These are phyloP conservation scores for Coelastrella sp. DNA, from an alignment of 139 green algal genomes.

Conservation along the genomic window DNA sequence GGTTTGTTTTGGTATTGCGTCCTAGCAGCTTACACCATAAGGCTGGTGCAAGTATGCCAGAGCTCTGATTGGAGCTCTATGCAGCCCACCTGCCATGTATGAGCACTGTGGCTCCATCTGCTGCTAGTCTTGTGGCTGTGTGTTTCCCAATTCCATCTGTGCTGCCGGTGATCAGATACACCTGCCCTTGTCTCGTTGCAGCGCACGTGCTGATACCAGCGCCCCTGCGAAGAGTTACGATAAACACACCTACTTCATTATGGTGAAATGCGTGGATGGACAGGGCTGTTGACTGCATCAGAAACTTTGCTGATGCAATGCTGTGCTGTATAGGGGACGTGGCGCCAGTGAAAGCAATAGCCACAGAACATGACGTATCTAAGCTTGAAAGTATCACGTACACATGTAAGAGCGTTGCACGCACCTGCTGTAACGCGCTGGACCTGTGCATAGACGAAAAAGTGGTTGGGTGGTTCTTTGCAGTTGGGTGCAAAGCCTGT, in stretches of 20 bases:
- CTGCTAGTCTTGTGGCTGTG: constrained; percentile 64
- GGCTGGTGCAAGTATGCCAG: not conserved
- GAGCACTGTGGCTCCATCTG: constrained; percentile 63
- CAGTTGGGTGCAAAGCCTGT: too few relatives aligned
- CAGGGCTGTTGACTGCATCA: too few relatives aligned
- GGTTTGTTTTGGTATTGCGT: not conserved
- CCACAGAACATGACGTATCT: too few relatives aligned
- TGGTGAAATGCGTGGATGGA: not conserved
- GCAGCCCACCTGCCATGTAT: constrained; percentile 71
- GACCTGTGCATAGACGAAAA: too few relatives aligned
- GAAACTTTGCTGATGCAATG: too few relatives aligned
- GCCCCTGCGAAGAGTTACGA: not conserved
- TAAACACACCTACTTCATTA: not conserved
- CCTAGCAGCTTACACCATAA: not conserved
- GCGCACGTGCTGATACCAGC: not conserved
- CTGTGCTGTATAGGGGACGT: too few relatives aligned
- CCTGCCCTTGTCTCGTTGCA: constrained; percentile 41
- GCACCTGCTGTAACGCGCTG: too few relatives aligned
- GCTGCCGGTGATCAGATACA: constrained; percentile 66
- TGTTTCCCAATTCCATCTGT: constrained; percentile 82
- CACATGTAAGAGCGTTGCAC: too few relatives aligned
- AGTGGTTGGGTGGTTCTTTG: too few relatives aligned
- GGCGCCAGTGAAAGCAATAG: too few relatives aligned
- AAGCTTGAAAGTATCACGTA: too few relatives aligned
- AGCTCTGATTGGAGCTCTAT: not conserved